Conservation (phyloP, 2,329 filamentous ascomycete species). For the Dactylella cylindrospora region DNA sequence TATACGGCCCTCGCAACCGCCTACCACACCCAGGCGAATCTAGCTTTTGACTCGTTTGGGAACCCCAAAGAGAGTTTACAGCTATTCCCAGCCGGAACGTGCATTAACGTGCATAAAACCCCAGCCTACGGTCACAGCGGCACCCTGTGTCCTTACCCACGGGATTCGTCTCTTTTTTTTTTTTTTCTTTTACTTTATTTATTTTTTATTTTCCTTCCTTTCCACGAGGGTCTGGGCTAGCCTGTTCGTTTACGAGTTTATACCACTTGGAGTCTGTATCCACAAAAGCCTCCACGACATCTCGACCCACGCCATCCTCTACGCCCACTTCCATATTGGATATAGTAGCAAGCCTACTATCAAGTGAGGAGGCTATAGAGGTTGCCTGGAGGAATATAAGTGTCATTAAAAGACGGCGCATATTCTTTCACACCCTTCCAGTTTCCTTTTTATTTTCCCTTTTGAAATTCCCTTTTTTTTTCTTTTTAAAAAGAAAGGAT, state of each 20-base stretch:
- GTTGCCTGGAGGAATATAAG: slow-evolving; percentile 36
- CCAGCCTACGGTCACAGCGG: slow-evolving; percentile 43
- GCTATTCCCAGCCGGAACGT: slow-evolving; percentile 43
- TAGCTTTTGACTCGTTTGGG: slow-evolving; percentile 42
- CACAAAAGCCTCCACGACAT: slow-evolving; percentile 25
- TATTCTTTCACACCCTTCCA: slow-evolving; percentile 39
- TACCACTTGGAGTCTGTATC: slow-evolving; percentile 39
- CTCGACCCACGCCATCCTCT: slow-evolving; percentile 25
- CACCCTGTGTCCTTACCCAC: slow-evolving; percentile 44
- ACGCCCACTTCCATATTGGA: slow-evolving; percentile 34
- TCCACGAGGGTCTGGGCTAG: slow-evolving; percentile 25
- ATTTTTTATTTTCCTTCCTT: slow-evolving; percentile 8
- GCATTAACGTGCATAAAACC: slow-evolving; percentile 45
- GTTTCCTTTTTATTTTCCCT: slow-evolving; percentile 15
- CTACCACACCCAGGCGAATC: slow-evolving; percentile 37
- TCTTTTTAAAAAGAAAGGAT: slow-evolving; percentile 13
- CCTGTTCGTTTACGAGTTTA: slow-evolving; percentile 38
- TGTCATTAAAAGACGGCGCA: slow-evolving; percentile 43
- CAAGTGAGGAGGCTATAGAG: slow-evolving; percentile 40
- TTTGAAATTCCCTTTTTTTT: slow-evolving; percentile 16
- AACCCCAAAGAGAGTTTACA: slow-evolving; percentile 40
- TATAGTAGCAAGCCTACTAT: slow-evolving; percentile 28
- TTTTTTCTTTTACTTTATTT: neutral
- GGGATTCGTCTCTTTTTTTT: slow-evolving; percentile 29
- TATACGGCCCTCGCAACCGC: slow-evolving; percentile 30